Conservation (phyloP, 768 basidiomycete genomes). For the Tricholoma hemisulphureum region DNA sequence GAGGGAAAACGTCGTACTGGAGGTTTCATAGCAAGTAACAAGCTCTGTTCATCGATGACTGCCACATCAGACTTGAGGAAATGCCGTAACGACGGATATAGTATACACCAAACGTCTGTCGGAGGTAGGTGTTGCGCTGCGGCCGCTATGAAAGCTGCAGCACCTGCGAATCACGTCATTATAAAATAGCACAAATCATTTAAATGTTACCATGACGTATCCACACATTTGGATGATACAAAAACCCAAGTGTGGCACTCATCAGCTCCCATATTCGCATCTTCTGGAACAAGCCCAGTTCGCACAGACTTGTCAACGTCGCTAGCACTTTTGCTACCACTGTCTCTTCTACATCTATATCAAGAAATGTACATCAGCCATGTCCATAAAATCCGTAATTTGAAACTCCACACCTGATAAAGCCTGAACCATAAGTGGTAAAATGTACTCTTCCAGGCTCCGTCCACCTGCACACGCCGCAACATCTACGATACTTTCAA, state of each 20-base stretch:
- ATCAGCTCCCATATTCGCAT: slow-evolving; percentile 98
- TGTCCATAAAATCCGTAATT: too few species aligned
- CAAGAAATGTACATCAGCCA: slow-evolving; percentile 9
- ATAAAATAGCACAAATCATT: background rate
- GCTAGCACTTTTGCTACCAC: slow-evolving; percentile 90
- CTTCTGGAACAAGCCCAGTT: slow-evolving; percentile 87
- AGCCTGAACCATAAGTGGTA: slow-evolving; percentile 96
- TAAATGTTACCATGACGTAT: slow-evolving; percentile 77
- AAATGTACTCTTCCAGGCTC: slow-evolving; percentile 92
- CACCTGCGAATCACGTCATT: slow-evolving; percentile 47
- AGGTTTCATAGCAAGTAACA: slow-evolving; percentile 75
- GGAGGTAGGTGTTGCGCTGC: slow-evolving; percentile 77
- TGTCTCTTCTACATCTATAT: slow-evolving; percentile 96
- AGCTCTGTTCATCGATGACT: slow-evolving; percentile 65
- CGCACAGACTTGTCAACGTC: slow-evolving; percentile 84
- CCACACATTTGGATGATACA: slow-evolving; percentile 96
- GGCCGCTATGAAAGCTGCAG: slow-evolving; percentile 84
- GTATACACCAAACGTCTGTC: slow-evolving; percentile 95
- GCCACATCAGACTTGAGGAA: slow-evolving; percentile 82
- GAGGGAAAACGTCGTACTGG: slow-evolving; percentile 52
- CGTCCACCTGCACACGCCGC: slow-evolving; percentile 90
- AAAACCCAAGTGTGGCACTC: slow-evolving; percentile 81
- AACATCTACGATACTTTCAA: slow-evolving; percentile 93
- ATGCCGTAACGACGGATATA: slow-evolving; percentile 88
- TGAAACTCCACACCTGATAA: slow-evolving; percentile 63